These are phyloP conservation scores for Capsella rubella DNA, from an alignment of 441 rosid species.

Conservation along the genomic window DNA sequence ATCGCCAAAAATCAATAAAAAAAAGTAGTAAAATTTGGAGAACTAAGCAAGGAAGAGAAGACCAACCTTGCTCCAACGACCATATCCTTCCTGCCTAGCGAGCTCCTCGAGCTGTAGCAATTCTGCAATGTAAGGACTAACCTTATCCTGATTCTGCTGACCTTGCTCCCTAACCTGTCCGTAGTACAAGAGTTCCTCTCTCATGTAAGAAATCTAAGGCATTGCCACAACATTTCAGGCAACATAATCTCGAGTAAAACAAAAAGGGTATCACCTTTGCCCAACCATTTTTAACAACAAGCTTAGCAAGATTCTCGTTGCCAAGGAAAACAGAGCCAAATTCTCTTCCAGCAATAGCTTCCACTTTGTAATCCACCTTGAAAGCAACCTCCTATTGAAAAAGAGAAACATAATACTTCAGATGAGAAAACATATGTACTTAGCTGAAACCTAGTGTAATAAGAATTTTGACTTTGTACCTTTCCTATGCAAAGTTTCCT, in stretches of 20 bases:
- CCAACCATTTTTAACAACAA: constrained; percentile 43
- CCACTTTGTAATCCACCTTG: constrained; percentile 84
- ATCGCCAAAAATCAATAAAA: constrained; percentile 20
- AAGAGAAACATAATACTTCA: neutral
- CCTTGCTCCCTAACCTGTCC: constrained; percentile 84
- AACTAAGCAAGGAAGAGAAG: constrained; percentile 23
- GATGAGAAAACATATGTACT: neutral
- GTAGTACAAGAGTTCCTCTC: constrained; percentile 29
- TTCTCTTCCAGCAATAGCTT: constrained; percentile 57
- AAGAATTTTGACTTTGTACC: constrained; percentile 51
- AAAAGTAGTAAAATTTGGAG: neutral
- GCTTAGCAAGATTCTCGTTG: constrained; percentile 39
- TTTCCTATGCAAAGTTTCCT: constrained; percentile 96
- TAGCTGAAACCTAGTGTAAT: neutral
- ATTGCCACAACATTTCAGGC: constrained; percentile 14
- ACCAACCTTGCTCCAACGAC: constrained; percentile 89
- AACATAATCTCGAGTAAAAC: constrained; percentile 4
- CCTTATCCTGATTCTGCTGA: constrained; percentile 88
- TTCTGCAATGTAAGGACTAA: constrained; percentile 84
- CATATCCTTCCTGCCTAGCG: constrained; percentile 83
- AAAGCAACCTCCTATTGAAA: constrained; percentile 81
- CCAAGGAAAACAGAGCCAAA: constrained; percentile 51
- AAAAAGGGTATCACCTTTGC: constrained; percentile 39
- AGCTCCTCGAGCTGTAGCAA: constrained; percentile 72
- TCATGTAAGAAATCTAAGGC: constrained; percentile 21